A percentile compares a stretch with the other conserved stretches of the same genome.
Evolutionary conservation across 2,329 filamentous ascomycete species (phyloP).

Genomic region (Fusarium pseudocircinatum): DNA sequence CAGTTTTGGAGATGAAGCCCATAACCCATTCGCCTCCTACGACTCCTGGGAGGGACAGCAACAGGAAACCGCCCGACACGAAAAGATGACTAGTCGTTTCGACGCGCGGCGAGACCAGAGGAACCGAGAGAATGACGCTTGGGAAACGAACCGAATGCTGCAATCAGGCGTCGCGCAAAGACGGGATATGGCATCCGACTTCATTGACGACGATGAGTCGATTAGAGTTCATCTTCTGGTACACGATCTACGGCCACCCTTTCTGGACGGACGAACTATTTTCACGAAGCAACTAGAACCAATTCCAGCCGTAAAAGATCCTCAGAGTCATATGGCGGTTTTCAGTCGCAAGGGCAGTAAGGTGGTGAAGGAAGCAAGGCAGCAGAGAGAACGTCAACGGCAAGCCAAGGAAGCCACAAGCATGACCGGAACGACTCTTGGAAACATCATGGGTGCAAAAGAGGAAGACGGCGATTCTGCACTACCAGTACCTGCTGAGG

Average conservation of each 20-base stretch:
- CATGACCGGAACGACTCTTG: constrained; percentile 87
- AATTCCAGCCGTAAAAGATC: constrained; percentile 89
- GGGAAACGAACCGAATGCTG: constrained; percentile 99
- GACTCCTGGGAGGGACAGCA: constrained; percentile 79
- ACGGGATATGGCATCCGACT: constrained; percentile 81
- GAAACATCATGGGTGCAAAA: constrained; percentile 95
- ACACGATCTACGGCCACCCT: constrained; percentile 93
- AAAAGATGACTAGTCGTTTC: constrained; percentile 80
- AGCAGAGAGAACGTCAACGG: constrained; percentile 91
- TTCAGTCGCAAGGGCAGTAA: constrained; percentile 95
- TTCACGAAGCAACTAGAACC: constrained; percentile 98
- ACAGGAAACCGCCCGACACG: constrained; percentile 79
- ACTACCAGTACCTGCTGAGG: constrained; percentile 77
- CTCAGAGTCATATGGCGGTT: constrained; percentile 98
- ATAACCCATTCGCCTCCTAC: constrained; percentile 87
- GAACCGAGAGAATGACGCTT: constrained; percentile 94
- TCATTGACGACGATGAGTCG: constrained; percentile 85
- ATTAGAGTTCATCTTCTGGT: constrained; percentile 91
- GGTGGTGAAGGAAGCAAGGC: constrained; percentile 89
- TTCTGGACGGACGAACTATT: constrained; percentile 91
- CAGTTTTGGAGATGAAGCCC: constrained; percentile 88
- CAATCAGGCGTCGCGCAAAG: constrained; percentile 95
- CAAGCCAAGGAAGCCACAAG: constrained; percentile 96
- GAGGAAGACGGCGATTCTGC: constrained; percentile 94
- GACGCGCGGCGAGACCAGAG: constrained; percentile 81